Conservation (phyloP, 2,329 filamentous ascomycete genomes). For the Phialophora expanda region DNA sequence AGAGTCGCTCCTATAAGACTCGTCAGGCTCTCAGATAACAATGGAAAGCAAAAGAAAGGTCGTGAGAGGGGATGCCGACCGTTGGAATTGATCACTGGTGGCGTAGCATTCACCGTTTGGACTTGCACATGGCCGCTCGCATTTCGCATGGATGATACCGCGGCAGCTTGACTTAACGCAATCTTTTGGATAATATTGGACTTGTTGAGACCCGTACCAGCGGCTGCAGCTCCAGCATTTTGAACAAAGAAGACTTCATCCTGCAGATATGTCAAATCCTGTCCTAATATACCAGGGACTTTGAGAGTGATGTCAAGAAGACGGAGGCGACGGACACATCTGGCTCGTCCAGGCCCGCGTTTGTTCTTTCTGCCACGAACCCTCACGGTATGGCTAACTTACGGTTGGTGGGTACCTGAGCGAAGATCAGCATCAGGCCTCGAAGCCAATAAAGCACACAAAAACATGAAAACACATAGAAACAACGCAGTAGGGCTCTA, state of each 20-base stretch:
- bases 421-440: not conserved
- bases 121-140: conserved; percentile 52
- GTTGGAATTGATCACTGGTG: conserved; percentile 57
- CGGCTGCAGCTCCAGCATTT: conserved; percentile 54
- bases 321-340: not conserved
- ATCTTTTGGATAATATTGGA: conserved; percentile 60
- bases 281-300: not conserved
- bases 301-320: not conserved
- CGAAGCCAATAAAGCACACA: not conserved
- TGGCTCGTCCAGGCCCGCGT: no score
- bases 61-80: conserved; percentile 35
- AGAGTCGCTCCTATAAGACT: conserved; percentile 54
- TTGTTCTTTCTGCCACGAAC: not conserved
- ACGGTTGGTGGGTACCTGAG: conserved; percentile 49
- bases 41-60: not conserved
- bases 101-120: conserved; percentile 50
- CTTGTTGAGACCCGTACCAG: conserved; percentile 59
- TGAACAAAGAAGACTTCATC: conserved; percentile 63
- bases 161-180: conserved; percentile 50
- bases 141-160: conserved; percentile 48
- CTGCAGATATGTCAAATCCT: not conserved
- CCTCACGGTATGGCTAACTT: not conserved
- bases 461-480: no score
- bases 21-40: not conserved
- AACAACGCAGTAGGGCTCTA: not conserved